Conservation (phyloP, 805 yeast species). For the Clavispora fructus region DNA sequence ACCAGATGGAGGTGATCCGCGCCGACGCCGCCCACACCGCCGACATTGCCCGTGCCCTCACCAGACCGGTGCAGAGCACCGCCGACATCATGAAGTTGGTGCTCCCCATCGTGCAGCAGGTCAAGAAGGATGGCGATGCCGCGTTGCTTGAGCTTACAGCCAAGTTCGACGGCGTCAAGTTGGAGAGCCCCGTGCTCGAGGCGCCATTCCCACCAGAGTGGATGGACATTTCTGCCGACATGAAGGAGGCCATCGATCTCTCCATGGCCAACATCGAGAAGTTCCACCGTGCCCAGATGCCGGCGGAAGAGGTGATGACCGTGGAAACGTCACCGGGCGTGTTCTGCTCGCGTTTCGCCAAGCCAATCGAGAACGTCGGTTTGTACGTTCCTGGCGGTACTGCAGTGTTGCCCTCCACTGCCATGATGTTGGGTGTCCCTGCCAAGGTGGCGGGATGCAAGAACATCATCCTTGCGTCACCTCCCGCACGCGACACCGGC, state of each 20-base stretch:
- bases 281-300: slow-evolving; percentile 92
- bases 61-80: slow-evolving; percentile 94
- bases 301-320: slow-evolving; percentile 56
- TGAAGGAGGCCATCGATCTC: slow-evolving; percentile 81
- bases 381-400: slow-evolving; percentile 98
- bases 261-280: slow-evolving; percentile 83
- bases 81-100: slow-evolving; percentile 90
- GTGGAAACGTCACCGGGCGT: slow-evolving; percentile 97
- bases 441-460: slow-evolving; percentile 97
- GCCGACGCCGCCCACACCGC: slow-evolving; percentile 33
- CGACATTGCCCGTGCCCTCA: slow-evolving; percentile 55
- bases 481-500: slow-evolving; percentile 87
- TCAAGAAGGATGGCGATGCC: slow-evolving; percentile 71
- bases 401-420: slow-evolving; percentile 96
- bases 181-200: slow-evolving; percentile 64
- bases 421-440: slow-evolving; percentile 97
- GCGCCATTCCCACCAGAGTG: slow-evolving; percentile 85
- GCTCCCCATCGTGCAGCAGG: slow-evolving; percentile 79
- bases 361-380: slow-evolving; percentile 93
- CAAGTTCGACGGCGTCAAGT: slow-evolving; percentile 81
- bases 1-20: slow-evolving; percentile 47
- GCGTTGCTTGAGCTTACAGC: slow-evolving; percentile 87
- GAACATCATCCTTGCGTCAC: slow-evolving; percentile 89
- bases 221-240: slow-evolving; percentile 67
- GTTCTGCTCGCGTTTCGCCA: slow-evolving; percentile 85